Evolutionary conservation across 2,329 filamentous ascomycete genomes (phyloP), one percentile per base, ranked within the genome.

Genomic region (Remersonia thermophila): DNA sequence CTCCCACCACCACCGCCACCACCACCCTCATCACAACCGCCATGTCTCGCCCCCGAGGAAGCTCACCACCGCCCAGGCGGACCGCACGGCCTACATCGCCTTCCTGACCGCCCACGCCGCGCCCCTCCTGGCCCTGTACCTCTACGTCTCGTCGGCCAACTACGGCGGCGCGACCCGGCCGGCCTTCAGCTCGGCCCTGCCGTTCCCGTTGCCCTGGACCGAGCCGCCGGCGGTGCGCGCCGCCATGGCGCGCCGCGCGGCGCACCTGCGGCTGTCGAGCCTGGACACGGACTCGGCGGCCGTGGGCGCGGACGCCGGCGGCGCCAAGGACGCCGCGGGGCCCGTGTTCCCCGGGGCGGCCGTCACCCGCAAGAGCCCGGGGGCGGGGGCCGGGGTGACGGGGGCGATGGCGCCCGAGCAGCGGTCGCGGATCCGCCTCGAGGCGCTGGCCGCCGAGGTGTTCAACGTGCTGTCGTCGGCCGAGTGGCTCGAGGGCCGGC

Each of bases 101-200:
- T 87, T 87, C 58, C 63, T 95, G 47, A 67, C 77, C 54, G 72
- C 77, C 17, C 77, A 80, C 40, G 83, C 80, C n/a, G 75, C 78
- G 33, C 75, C 80, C 23, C 72, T 96, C 41, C 57, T 95, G 49
- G 83, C 93, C 49, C 76, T 95, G 39, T 87, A 79, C 35, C 78
- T 96, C 48, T 96, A 93, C 57, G 81, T 91, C 44, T 91, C 86
- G 23, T 83, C 80, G 39, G 76, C 85, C 45, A 95, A 96, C 63
- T 98, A 91, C 71, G 68, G 77, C 37, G 65, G 69, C 30, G 63
- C 71, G 33, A 94, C 86, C 3, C 77, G 85, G 12, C 83, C 85
- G 2, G 80, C 84, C 27, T 94, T 86, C 61, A 84, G 79, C 46
- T 63, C 66, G 5, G 71, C 95, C 38, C 73, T 96, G 27, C 74